Evolutionary conservation across 2,329 filamentous ascomycete genomes (phyloP).

Genomic region (Zasmidium angulare): DNA sequence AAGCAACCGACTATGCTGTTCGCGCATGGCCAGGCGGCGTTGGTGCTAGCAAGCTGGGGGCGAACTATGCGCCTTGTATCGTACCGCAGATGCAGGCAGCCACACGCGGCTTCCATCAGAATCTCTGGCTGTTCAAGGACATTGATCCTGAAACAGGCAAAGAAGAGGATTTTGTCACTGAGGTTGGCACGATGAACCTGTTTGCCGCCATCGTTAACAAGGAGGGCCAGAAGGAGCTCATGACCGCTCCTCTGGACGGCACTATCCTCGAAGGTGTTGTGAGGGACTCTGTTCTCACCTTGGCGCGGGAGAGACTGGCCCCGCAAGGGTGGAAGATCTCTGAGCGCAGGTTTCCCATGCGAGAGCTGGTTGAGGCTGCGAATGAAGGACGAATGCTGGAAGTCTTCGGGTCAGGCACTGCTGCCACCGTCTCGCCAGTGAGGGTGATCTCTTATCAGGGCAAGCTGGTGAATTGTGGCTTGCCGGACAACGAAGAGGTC

Average conservation of each 20-base stretch:
- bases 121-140: slow-evolving; percentile 94
- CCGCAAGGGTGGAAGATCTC: slow-evolving; percentile 85
- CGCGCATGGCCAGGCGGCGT: slow-evolving; percentile 97
- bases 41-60: slow-evolving; percentile 96
- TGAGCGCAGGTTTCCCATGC: slow-evolving; percentile 92
- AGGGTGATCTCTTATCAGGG: slow-evolving; percentile 87
- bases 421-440: slow-evolving; percentile 89
- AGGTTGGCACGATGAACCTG: slow-evolving; percentile 99
- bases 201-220: slow-evolving; percentile 84
- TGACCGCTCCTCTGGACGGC: slow-evolving; percentile 94
- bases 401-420: slow-evolving; percentile 91
- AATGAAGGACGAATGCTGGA: slow-evolving; percentile 84
- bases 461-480: slow-evolving; percentile 69
- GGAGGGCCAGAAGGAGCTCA: slow-evolving; percentile 85
- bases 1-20: slow-evolving; percentile 87
- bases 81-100: slow-evolving; percentile 93
- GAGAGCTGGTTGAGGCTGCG: slow-evolving; percentile 76
- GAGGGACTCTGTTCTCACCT: slow-evolving; percentile 81
- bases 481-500: slow-evolving; percentile 78
- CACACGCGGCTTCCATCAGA: slow-evolving; percentile 92
- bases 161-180: slow-evolving; percentile 84
- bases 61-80: slow-evolving; percentile 99
- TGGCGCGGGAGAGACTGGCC: slow-evolving; percentile 78
- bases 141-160: slow-evolving; percentile 31
- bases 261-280: slow-evolving; percentile 96